phyloP scores from a whole-genome alignment of 2,329 filamentous ascomycete species.

The Beauveria bassiana region DNA sequence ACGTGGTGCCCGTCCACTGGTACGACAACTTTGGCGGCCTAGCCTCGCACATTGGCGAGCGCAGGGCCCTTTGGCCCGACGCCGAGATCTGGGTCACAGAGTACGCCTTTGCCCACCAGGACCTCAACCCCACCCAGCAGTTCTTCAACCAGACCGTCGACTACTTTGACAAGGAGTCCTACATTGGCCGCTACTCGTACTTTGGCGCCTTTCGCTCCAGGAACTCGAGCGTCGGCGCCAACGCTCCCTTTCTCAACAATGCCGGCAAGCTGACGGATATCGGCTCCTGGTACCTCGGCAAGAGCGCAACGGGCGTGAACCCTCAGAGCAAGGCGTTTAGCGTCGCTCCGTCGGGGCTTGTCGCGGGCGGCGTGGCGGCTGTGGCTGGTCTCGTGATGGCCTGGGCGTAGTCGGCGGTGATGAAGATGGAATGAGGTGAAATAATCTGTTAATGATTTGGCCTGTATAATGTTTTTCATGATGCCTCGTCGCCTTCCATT shows the following conservation, averaged over 20 bases:
- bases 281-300: constrained; percentile 69
- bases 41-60: constrained; percentile 56
- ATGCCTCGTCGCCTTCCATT: too few species aligned
- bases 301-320: constrained; percentile 35
- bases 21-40: constrained; percentile 63
- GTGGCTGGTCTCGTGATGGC: not conserved
- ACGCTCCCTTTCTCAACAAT: constrained; percentile 61
- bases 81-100: constrained; percentile 71
- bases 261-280: constrained; percentile 66
- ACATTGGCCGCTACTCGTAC: constrained; percentile 62
- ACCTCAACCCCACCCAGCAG: constrained; percentile 47
- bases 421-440: not conserved
- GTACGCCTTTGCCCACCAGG: constrained; percentile 55
- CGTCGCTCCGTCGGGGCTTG: not conserved
- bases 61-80: constrained; percentile 42
- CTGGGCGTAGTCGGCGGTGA: not conserved
- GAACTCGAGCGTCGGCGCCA: constrained; percentile 66
- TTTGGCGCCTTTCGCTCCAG: constrained; percentile 67
- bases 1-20: constrained; percentile 60
- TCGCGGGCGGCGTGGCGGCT: not conserved
- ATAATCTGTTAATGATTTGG: not conserved
- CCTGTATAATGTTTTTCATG: not conserved
- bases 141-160: constrained; percentile 62
- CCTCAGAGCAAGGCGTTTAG: constrained; percentile 21
- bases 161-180: constrained; percentile 53